Evolutionary conservation across 2,329 filamentous ascomycete species (phyloP).

Genomic region (Leptographium galeiforme): DNA sequence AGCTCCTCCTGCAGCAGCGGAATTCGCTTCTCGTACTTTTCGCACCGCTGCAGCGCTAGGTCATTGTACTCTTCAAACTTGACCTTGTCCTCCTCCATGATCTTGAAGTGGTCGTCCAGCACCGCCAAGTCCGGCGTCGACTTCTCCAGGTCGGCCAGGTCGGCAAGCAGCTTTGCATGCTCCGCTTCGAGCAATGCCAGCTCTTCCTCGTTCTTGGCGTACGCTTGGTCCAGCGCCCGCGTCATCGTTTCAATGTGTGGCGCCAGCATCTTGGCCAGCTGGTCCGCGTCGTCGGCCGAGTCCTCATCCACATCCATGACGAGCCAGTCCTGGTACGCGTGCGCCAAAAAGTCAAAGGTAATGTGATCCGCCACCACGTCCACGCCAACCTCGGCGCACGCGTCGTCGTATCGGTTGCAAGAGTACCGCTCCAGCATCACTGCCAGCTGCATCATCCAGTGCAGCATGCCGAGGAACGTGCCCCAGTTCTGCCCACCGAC

Average conservation of each 20-base stretch:
- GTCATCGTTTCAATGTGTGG: conserved; percentile 86
- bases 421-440: conserved; percentile 84
- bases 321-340: conserved; percentile 87
- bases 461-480: conserved; percentile 80
- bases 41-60: conserved; percentile 67
- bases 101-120: conserved; percentile 79
- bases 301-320: conserved; percentile 74
- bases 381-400: conserved; percentile 73
- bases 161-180: conserved; percentile 63
- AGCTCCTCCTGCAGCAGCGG: conserved; percentile 78
- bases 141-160: conserved; percentile 83
- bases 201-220: conserved; percentile 73
- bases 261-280: conserved; percentile 58
- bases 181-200: conserved; percentile 78
- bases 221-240: conserved; percentile 69
- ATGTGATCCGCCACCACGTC: conserved; percentile 85
- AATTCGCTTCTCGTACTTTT: conserved; percentile 75
- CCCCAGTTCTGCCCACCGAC: conserved; percentile 97
- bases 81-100: conserved; percentile 83
- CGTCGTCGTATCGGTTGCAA: conserved; percentile 71
- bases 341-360: conserved; percentile 82
- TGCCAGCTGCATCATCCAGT: conserved; percentile 98
- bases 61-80: conserved; percentile 96
- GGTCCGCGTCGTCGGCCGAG: conserved; percentile 69
- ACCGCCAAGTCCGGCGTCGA: conserved; percentile 71